Base-by-base conservation (phyloP, 306 rosid species). In the Neltuma alba region DNA sequence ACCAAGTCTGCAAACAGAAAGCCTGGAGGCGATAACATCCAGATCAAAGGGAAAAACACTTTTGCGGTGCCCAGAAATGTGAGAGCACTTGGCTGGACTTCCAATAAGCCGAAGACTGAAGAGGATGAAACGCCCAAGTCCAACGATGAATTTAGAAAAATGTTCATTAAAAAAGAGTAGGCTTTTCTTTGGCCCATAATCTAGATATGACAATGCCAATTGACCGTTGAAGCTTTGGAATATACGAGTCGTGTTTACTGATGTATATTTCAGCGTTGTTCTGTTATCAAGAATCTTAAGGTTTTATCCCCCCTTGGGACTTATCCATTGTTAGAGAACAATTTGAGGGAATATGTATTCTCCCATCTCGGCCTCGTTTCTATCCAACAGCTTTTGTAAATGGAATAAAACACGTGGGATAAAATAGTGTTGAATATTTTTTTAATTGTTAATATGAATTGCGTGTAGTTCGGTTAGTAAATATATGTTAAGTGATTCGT, bases 121-220 rank as follows among this genome's bases (percentile, higher is more conserved):
- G 90, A 85, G 34, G 96, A 87, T 60, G 97, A 89, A 61, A 83
- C 33, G 77, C 99, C 98, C 27, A 95, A 91, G 77, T 86, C 96
- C 76, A 95, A 95, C 74, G 94, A 90, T 16, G 99, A 95, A 86
- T 95, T 92, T 89, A 89, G 98, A 79, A 91, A 88, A 42, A 89
- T 95, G 92, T 89, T 91, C 69, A 63, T 87, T 27, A 72, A 81
- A 79, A 84, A 85, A 79, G 89, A 77, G 23, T 72, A 80, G 38
- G 20, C 55, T 52, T 77, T 37, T 15, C 33, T 15, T 50, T 50
- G 41, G 31, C 37, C 44, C 14, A 14, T 28, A 70, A 38, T 71
- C 63, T 65, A 63, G 45, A 76, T 40, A 31, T 9, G 18, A 70
- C 37, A 45, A 25, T 31, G 55, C 63, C 36, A 20, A 13, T 52